Base-by-base conservation (phyloP, 768 basidiomycete species). In the Tricholoma hemisulphureum region DNA sequence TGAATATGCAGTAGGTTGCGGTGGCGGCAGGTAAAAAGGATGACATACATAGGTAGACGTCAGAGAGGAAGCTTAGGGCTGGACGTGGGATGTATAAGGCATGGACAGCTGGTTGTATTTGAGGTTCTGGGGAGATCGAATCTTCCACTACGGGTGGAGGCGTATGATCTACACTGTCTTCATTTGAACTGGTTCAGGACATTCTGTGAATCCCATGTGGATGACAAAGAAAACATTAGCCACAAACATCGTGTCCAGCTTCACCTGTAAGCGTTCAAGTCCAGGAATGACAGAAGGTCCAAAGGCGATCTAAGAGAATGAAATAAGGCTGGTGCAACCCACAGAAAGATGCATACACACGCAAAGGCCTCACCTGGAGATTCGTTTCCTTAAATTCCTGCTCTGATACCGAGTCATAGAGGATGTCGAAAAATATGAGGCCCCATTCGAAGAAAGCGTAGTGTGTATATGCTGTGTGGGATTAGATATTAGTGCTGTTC, bases 371-470 rank as follows among this genome's bases (percentile, higher is more conserved):
- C 58, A 84, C 87, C 74, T 87, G 77, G 18, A 89, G 63, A 58
- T 80, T 73, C 5, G 77, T 75, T 37, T 79, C 75, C 45, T 69
- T 72, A 59, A 91, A 83, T 62, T 91, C 90, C 26, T 77, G 71
- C 55, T 79, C 83, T 1, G 82, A 65, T n/a, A 87, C 69, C 0
- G 90, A 84, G 66, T 93, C 91, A 62, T 84, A 93, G 13, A 83
- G 57, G 23, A 93, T 75, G 57, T 93, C 91, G 45, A 87, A 76
- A 52, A 87, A 67, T 55, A 93, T 91, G 49, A 93, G 82, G 7
- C 77, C 77, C 94, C 94, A 96, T 73, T 96, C 94, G 63, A 91
- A 90, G 72, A 95, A 87, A 45, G 87, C 84, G 65, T 95, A 96
- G 41, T 74, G 75, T 2, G 91, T 94, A 72, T 96, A 96, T 10